Conservation (phyloP, 495 filamentous ascomycete genomes). For the Aspergillus incahuasiensis region DNA sequence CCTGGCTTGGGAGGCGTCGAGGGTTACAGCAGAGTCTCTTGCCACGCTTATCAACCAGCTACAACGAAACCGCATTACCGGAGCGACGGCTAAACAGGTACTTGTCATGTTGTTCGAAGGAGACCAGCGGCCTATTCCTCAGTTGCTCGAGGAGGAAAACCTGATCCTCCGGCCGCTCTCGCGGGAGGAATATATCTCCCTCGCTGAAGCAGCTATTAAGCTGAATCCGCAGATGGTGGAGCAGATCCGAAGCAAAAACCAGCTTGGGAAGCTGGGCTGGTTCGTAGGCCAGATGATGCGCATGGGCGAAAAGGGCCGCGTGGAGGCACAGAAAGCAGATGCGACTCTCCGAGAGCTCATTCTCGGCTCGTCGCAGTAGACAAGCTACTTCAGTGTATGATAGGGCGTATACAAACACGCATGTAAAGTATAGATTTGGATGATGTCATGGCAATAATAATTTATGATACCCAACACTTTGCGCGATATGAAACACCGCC, state of each 20-base stretch:
- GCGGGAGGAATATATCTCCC: slow-evolving; percentile 41
- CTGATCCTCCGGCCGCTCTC: slow-evolving; percentile 60
- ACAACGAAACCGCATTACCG: slow-evolving; percentile 64
- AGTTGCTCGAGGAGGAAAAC: slow-evolving; percentile 60
- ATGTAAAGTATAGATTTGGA: slow-evolving; percentile 1
- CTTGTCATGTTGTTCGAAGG: slow-evolving; percentile 57
- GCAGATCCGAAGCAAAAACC: slow-evolving; percentile 61
- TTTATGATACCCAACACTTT: background rate
- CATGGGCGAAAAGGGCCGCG: slow-evolving; percentile 64
- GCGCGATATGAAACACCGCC: background rate
- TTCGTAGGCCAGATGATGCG: slow-evolving; percentile 92
- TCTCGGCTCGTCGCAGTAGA: slow-evolving; percentile 16
- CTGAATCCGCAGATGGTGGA: slow-evolving; percentile 57
- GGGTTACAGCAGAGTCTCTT: slow-evolving; percentile 56
- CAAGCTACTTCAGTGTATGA: background rate
- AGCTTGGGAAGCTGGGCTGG: slow-evolving; percentile 75
- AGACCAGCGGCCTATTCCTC: slow-evolving; percentile 46
- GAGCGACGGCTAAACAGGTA: slow-evolving; percentile 68
- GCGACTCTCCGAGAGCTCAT: slow-evolving; percentile 56
- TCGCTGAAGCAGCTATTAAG: slow-evolving; percentile 39
- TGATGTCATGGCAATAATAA: background rate
- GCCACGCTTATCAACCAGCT: slow-evolving; percentile 64
- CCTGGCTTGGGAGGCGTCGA: slow-evolving; percentile 48
- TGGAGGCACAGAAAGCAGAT: slow-evolving; percentile 72
- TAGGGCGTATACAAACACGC: background rate